Evolutionary conservation across 108 stramenopile species (phyloP), one percentile per base, ranked within the genome.

Genomic region (Nannochloropsis oceanica): DNA sequence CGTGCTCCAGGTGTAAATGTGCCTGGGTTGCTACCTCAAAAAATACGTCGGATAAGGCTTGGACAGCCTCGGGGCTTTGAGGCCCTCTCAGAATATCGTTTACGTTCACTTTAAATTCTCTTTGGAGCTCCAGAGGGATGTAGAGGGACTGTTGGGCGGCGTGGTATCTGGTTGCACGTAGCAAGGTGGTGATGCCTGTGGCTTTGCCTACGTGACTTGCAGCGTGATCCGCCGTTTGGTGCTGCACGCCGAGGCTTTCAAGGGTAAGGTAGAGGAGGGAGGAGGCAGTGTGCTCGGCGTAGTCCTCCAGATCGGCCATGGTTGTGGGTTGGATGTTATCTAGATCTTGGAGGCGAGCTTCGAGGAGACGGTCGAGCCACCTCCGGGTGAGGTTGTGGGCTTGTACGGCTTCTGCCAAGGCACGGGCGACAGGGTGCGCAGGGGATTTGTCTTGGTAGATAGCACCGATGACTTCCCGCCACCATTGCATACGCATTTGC

Each of bases 261-360:
- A 90, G 44, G n/a, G 42, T 84, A 43, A 90, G 84, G 88, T 90
- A 90, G 20, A 90, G 86, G 34, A 90, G 88, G 8, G 88, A 89
- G 25, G 89, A 89, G 13, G 86, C 87, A 0, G 89, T 89, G 83
- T 89, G 81, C 26, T 90, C 89, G 11, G 44, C 89, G 43, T 79
- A 89, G 86, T 79, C 86, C 87, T 90, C 89, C 86, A 90, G 87
- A 25, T 85, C 88, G 44, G 79, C 84, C 12, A 90, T 26, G 13
- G 88, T 80, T 44, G 42, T 42, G 43, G 86, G 86, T n/a, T 89
- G 88, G 20, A 85, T 25, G 26, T 80, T 25, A 5, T 87, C 87
- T 44, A 90, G 44, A 24, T 90, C 89, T 22, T 79, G 82, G 44
- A 82, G 46, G 43, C 89, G 83, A 20, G 89, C 89, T 34, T 88